phyloP scores from a whole-genome alignment of 2,329 filamentous ascomycete genomes.

The Apiospora hydei region DNA sequence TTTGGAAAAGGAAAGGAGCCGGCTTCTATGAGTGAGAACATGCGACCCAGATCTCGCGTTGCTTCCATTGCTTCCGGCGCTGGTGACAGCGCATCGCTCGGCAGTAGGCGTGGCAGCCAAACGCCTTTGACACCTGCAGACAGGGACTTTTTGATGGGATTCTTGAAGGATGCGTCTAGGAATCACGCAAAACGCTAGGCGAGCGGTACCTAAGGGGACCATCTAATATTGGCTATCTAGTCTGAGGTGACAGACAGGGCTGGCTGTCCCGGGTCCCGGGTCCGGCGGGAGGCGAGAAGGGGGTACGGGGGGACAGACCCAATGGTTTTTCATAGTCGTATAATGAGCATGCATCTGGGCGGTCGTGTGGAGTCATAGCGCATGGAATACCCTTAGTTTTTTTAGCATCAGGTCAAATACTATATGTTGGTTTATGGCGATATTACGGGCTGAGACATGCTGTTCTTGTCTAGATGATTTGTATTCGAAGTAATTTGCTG shows the following conservation, averaged over 20 bases:
- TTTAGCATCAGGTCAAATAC: slow-evolving; percentile 19
- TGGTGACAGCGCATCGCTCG: slow-evolving; percentile 40
- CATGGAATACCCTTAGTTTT: slow-evolving; percentile 24
- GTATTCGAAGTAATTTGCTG: too few relatives aligned
- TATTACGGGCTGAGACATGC: background rate
- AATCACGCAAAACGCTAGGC: slow-evolving; percentile 4
- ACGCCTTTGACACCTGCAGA: slow-evolving; percentile 72
- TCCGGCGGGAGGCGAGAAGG: background rate
- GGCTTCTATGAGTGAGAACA: slow-evolving; percentile 31
- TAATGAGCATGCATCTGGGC: slow-evolving; percentile 17
- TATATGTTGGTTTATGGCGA: slow-evolving; percentile 5
- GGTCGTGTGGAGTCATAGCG: slow-evolving; percentile 22
- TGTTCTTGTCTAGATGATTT: too few relatives aligned
- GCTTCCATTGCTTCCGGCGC: slow-evolving; percentile 53
- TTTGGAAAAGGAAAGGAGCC: slow-evolving; percentile 60
- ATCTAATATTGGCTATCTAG: background rate
- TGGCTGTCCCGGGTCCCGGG: background rate
- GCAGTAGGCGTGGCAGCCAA: slow-evolving; percentile 54
- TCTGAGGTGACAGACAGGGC: background rate
- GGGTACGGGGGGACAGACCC: background rate
- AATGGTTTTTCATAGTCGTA: slow-evolving; percentile 16
- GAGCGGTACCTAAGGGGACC: background rate
- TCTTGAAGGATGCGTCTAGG: slow-evolving; percentile 63
- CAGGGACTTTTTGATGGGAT: slow-evolving; percentile 78
- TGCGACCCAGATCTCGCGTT: slow-evolving; percentile 46